A percentile compares a stretch with the other conserved stretches of the same genome.
These are phyloP conservation scores for Scutellaria barbata DNA, from an alignment of 257 asterid species.

Conservation along the genomic window DNA sequence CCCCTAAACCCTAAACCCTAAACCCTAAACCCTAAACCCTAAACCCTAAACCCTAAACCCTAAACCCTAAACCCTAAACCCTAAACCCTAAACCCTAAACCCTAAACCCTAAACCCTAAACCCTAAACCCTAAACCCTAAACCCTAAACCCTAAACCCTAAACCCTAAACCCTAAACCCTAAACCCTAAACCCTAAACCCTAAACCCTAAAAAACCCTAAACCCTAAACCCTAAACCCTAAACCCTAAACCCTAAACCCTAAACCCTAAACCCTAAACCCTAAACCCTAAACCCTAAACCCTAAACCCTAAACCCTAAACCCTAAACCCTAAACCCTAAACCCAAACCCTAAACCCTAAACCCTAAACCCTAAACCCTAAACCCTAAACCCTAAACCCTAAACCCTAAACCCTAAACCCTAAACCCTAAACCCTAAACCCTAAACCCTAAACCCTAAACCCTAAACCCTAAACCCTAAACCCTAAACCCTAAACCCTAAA, in stretches of 20 bases:
- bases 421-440: slow-evolving; percentile 45
- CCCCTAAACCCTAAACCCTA: too few relatives aligned
- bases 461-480: slow-evolving; percentile 44
- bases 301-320: slow-evolving; percentile 40
- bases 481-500: slow-evolving; percentile 43
- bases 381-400: too few relatives aligned
- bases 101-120: slow-evolving; percentile 30
- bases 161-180: slow-evolving; percentile 35
- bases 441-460: slow-evolving; percentile 44
- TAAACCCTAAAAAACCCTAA: too few relatives aligned
- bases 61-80: slow-evolving; percentile 38
- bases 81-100: slow-evolving; percentile 35
- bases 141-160: slow-evolving; percentile 31
- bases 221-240: slow-evolving; percentile 16
- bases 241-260: slow-evolving; percentile 32
- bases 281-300: slow-evolving; percentile 36
- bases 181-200: slow-evolving; percentile 35
- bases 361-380: slow-evolving; percentile 24
- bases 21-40: slow-evolving; percentile 46
- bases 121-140: slow-evolving; percentile 24
- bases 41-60: slow-evolving; percentile 44
- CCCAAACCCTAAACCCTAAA: slow-evolving; percentile 38
- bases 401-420: slow-evolving; percentile 43
- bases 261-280: slow-evolving; percentile 28
- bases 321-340: slow-evolving; percentile 37